phyloP scores from a whole-genome alignment of 2,329 filamentous ascomycete genomes.

The Phialophora verrucosa region DNA sequence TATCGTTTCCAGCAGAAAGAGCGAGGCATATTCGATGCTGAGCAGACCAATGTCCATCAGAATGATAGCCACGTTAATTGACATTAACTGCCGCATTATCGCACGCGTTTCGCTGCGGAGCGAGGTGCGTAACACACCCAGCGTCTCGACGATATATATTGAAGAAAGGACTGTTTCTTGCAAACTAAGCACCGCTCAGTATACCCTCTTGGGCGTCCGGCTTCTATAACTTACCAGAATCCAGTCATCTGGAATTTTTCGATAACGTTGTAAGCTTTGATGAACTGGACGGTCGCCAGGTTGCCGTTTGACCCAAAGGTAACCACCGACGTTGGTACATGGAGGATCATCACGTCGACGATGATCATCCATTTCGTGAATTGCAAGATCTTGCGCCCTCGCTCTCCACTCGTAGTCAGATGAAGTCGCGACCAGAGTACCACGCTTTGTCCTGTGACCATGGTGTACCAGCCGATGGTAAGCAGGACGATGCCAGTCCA shows the following conservation, averaged over 20 bases:
- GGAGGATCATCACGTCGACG: slow-evolving; percentile 50
- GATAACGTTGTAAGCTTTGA: slow-evolving; percentile 52
- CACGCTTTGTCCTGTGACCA: slow-evolving; percentile 55
- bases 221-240: slow-evolving; percentile 52
- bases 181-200: slow-evolving; percentile 38
- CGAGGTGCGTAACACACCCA: slow-evolving; percentile 57
- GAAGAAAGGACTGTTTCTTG: slow-evolving; percentile 62
- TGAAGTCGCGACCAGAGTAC: slow-evolving; percentile 59
- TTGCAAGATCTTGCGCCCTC: slow-evolving; percentile 47
- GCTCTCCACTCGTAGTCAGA: slow-evolving; percentile 47
- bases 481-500: slow-evolving; percentile 42
- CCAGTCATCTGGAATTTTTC: slow-evolving; percentile 63
- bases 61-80: slow-evolving; percentile 57
- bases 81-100: slow-evolving; percentile 57
- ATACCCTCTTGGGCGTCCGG: not conserved
- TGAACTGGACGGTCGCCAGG: slow-evolving; percentile 39
- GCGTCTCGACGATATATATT: slow-evolving; percentile 61
- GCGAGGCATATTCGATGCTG: slow-evolving; percentile 51
- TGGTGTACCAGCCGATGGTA: slow-evolving; percentile 53
- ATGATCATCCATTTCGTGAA: slow-evolving; percentile 56
- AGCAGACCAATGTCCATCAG: slow-evolving; percentile 53
- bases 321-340: slow-evolving; percentile 54
- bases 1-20: slow-evolving; percentile 55
- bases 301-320: slow-evolving; percentile 51
- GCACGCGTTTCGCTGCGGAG: slow-evolving; percentile 48